Percentiles rank a stretch among this genome's conserved stretches.
phyloP scores from a whole-genome alignment of 495 filamentous ascomycete species.

The Trichoderma parareesei region DNA sequence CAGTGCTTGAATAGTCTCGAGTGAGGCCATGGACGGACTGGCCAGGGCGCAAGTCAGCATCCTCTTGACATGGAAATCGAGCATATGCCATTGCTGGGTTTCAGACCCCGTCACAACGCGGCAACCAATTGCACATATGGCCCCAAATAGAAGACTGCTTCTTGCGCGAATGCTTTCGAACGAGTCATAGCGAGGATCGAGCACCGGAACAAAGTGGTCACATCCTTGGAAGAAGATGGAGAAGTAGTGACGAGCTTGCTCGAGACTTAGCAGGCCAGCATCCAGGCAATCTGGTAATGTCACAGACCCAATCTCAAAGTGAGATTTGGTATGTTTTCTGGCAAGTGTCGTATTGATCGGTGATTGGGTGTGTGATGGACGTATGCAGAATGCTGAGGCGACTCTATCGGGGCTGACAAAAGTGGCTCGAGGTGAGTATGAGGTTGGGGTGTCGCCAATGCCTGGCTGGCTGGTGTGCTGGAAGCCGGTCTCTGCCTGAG shows the following conservation, averaged over 20 bases:
- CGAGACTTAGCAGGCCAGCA: not conserved
- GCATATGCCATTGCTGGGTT: slow-evolving; percentile 29
- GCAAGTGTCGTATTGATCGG: not conserved
- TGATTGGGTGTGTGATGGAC: not conserved
- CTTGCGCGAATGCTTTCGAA: slow-evolving; percentile 33
- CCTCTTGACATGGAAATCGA: slow-evolving; percentile 36
- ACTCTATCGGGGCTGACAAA: not conserved
- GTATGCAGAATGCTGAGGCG: not conserved
- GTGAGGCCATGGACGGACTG: slow-evolving; percentile 25
- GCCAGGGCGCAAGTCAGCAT: slow-evolving; percentile 40
- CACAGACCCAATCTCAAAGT: not conserved
- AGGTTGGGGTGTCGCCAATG: not conserved
- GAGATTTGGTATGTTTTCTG: not conserved
- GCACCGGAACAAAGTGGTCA: slow-evolving; percentile 40
- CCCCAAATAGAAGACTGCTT: slow-evolving; percentile 39
- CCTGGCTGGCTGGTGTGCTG: not conserved
- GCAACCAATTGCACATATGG: slow-evolving; percentile 42
- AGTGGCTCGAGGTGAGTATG: not conserved
- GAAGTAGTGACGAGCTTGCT: slow-evolving; percentile 11
- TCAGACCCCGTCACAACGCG: slow-evolving; percentile 24
- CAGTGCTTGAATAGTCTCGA: slow-evolving; percentile 44
- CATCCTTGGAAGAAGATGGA: slow-evolving; percentile 39
- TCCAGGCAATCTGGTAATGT: not conserved
- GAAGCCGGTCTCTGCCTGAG: not conserved
- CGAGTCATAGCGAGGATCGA: slow-evolving; percentile 35